Evolutionary conservation across 352 stramenopile genomes (phyloP).

Genomic region (Globisporangium lucens): DNA sequence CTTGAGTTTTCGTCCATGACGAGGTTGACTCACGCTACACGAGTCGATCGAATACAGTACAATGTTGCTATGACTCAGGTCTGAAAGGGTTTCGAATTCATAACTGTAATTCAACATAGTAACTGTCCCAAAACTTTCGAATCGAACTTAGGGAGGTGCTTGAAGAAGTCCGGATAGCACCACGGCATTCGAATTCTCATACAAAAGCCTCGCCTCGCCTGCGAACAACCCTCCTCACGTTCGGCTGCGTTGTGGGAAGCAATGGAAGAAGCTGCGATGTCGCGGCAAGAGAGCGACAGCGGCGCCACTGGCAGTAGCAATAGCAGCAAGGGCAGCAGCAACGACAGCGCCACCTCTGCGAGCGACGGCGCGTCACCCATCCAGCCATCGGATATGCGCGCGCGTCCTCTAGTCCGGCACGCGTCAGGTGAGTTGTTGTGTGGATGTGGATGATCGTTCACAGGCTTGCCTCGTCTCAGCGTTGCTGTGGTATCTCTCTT

Average conservation of each 20-base stretch:
- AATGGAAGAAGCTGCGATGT: neutral
- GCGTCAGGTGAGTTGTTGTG: slow-evolving; percentile 1
- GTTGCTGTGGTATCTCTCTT: neutral
- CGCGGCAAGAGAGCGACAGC: neutral
- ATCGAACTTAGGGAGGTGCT: neutral
- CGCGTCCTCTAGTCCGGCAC: too few relatives aligned
- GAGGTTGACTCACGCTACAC: too few relatives aligned
- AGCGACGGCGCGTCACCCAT: neutral
- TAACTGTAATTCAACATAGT: neutral
- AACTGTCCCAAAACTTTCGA: neutral
- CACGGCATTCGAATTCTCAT: neutral
- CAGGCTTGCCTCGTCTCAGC: neutral
- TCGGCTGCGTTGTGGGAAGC: neutral
- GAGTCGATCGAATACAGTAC: neutral
- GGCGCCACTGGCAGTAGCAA: neutral
- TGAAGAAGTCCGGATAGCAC: neutral
- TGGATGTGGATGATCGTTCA: neutral
- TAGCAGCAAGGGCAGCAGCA: neutral
- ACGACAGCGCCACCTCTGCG: neutral
- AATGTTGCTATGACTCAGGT: neutral
- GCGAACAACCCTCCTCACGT: neutral
- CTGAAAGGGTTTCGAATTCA: neutral
- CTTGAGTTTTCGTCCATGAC: too few relatives aligned
- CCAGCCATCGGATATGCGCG: neutral
- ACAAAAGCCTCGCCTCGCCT: neutral